These are phyloP conservation scores for Penicillium decumbens DNA, from an alignment of 2,329 filamentous ascomycete genomes.

Conservation along the genomic window DNA sequence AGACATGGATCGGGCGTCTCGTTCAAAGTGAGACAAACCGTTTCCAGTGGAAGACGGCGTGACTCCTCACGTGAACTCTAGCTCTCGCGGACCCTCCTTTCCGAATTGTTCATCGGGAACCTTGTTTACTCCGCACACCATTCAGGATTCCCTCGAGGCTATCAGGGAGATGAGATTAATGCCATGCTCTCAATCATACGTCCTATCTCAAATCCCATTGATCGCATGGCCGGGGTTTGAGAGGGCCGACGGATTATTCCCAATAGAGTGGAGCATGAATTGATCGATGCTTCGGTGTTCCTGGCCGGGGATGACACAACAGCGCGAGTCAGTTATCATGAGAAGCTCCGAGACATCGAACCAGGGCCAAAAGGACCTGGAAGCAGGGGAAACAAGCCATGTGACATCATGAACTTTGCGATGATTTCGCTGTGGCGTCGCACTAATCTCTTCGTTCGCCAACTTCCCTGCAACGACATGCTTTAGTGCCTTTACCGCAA, in stretches of 20 bases:
- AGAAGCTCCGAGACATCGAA: constrained; percentile 7
- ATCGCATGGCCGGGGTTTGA: neutral
- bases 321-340: constrained; percentile 2
- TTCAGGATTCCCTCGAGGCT: neutral
- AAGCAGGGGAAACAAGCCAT: neutral
- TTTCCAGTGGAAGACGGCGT: constrained; percentile 1
- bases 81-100: neutral
- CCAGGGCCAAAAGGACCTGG: neutral
- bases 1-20: constrained; percentile 3
- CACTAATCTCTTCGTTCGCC: constrained; percentile 6
- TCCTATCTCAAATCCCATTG: neutral
- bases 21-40: constrained; percentile 1
- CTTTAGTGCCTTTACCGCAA: constrained; percentile 1
- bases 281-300: neutral
- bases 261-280: neutral
- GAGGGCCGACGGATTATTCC: constrained; percentile 2
- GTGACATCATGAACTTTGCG: constrained; percentile 8
- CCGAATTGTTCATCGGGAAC: neutral
- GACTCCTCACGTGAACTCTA: constrained; percentile 6
- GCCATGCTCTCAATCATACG: neutral
- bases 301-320: neutral
- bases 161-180: neutral
- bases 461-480: constrained; percentile 7
- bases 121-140: neutral
- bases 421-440: constrained; percentile 2